A percentile compares a stretch with the other conserved stretches of the same genome.
phyloP scores from a whole-genome alignment of 2,329 filamentous ascomycete genomes.

The Trichoderma sp. region DNA sequence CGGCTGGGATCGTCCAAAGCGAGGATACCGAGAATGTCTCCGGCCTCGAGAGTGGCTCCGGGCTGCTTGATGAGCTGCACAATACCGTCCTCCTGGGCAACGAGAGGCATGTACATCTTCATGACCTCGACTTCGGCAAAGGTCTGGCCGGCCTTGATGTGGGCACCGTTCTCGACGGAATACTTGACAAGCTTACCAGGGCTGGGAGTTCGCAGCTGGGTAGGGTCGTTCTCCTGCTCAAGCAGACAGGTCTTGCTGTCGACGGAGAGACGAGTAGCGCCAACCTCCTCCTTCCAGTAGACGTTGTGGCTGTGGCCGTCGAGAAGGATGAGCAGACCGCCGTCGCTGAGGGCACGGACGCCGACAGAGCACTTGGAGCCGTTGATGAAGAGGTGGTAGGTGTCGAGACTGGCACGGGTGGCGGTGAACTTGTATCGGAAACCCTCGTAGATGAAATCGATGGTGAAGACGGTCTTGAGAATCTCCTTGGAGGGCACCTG shows the following conservation, averaged over 20 bases:
- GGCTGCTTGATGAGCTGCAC: constrained; percentile 99
- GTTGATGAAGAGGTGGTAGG: constrained; percentile 98
- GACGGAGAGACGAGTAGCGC: constrained; percentile 90
- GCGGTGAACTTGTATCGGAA: constrained; percentile 97
- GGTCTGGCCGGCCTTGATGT: constrained; percentile 86
- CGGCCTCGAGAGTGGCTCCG: constrained; percentile 93
- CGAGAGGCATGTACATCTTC: constrained; percentile 99
- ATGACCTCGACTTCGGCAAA: constrained; percentile 99
- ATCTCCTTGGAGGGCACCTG: constrained; percentile 96
- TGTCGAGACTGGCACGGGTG: constrained; percentile 86
- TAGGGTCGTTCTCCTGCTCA: constrained; percentile 98
- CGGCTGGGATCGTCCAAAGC: constrained; percentile 92
- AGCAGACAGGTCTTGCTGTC: constrained; percentile 97
- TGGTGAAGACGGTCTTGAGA: constrained; percentile 93
- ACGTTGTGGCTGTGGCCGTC: constrained; percentile 94
- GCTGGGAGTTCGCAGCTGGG: constrained; percentile 89
- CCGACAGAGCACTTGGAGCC: constrained; percentile 94
- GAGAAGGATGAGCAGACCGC: constrained; percentile 86
- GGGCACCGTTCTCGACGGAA: constrained; percentile 90
- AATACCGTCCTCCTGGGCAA: constrained; percentile 91
- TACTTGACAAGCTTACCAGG: constrained; percentile 99
- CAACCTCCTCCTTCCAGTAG: constrained; percentile 99
- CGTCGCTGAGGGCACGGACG: constrained; percentile 88
- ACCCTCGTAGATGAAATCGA: constrained; percentile 99
- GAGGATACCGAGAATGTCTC: constrained; percentile 97